Evolutionary conservation across 768 basidiomycete genomes (phyloP).

Genomic region (Macrocybe gigantea): DNA sequence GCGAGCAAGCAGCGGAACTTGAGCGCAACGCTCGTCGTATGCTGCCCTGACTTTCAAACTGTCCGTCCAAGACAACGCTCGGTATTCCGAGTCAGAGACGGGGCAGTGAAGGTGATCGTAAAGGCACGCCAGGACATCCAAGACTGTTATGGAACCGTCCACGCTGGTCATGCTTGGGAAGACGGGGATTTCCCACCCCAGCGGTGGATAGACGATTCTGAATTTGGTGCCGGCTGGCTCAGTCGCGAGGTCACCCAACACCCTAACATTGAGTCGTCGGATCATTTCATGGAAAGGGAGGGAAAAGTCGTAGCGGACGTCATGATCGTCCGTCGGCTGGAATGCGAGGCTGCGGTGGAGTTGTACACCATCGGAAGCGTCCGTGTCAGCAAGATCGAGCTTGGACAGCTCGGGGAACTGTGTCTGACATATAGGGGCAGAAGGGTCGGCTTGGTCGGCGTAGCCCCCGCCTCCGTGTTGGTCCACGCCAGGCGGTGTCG

Average conservation of each 20-base stretch:
- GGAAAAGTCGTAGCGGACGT: slow-evolving; percentile 31
- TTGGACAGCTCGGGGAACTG: no score
- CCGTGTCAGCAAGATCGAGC: no score
- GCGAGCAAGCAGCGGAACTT: slow-evolving; percentile 11
- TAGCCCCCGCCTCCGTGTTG: no score
- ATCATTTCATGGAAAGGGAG: slow-evolving; percentile 22
- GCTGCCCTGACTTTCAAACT: slow-evolving; percentile 34
- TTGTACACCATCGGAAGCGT: slow-evolving; percentile 14
- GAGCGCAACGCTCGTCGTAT: slow-evolving; percentile 36
- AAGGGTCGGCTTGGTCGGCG: no score
- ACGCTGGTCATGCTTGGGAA: slow-evolving; percentile 16
- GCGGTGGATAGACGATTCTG: slow-evolving; percentile 25
- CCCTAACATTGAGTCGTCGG: slow-evolving; percentile 16
- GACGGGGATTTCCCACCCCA: slow-evolving; percentile 29
- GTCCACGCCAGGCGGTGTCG: no score
- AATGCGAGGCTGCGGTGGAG: slow-evolving; percentile 38
- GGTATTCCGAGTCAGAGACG: slow-evolving; percentile 40
- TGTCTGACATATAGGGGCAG: no score
- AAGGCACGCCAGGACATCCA: slow-evolving; percentile 43
- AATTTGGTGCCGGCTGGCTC: slow-evolving; percentile 31
- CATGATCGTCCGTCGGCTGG: slow-evolving; percentile 23
- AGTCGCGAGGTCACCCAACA: slow-evolving; percentile 38
- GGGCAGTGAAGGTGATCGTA: slow-evolving; percentile 42
- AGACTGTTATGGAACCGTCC: slow-evolving; percentile 32
- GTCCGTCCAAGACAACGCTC: slow-evolving; percentile 24